Conservation (phyloP, 176 grass and related monocot genomes). For the Areca catechu region DNA sequence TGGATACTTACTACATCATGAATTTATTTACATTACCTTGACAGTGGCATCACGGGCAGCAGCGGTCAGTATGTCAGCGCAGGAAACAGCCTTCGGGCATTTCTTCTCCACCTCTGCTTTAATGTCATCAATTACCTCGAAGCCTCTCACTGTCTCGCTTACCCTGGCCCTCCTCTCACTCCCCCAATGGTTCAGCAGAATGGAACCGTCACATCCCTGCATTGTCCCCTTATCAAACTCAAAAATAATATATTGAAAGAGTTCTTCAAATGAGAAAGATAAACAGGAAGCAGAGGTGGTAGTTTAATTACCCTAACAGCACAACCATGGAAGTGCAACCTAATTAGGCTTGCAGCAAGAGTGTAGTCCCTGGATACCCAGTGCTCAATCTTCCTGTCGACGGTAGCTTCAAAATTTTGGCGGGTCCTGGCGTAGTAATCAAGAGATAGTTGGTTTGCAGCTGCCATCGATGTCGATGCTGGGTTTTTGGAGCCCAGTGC, state of each 20-base stretch:
- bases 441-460: constrained; percentile 1
- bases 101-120: constrained; percentile 50
- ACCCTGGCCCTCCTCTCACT: constrained; percentile 54
- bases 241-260: no score
- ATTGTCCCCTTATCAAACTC: neutral
- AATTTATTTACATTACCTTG: neutral
- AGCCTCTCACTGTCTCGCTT: constrained; percentile 65
- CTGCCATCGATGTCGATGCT: neutral
- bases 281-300: neutral
- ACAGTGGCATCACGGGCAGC: constrained; percentile 45
- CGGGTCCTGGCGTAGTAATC: constrained; percentile 34
- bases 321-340: constrained; percentile 59
- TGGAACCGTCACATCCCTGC: constrained; percentile 72
- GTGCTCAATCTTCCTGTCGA: constrained; percentile 28
- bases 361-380: constrained; percentile 32
- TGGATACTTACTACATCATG: no score
- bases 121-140: constrained; percentile 57
- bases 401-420: constrained; percentile 44
- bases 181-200: constrained; percentile 40
- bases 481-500: neutral
- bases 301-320: constrained; percentile 33
- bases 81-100: constrained; percentile 59
- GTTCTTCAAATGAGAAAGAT: neutral
- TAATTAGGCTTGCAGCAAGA: constrained; percentile 40
- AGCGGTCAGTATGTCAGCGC: constrained; percentile 76